phyloP scores from a whole-genome alignment of 192 early-diverging fungal genomes.

The Dimargaris xerosporica region DNA sequence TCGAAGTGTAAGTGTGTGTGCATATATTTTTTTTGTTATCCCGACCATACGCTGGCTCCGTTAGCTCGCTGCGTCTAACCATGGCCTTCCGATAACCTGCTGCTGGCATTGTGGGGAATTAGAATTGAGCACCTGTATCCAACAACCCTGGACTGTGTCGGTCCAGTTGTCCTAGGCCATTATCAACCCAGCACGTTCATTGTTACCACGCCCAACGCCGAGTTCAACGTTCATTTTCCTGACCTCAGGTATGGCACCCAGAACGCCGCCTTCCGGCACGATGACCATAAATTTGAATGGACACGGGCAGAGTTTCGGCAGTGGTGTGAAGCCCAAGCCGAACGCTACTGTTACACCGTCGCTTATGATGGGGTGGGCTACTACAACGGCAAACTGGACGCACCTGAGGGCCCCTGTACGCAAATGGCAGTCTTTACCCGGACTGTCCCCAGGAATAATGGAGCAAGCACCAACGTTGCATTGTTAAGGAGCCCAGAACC shows the following conservation, averaged over 20 bases:
- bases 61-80: no score
- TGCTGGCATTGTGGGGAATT: no score
- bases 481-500: no score
- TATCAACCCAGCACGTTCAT: constrained; percentile 56
- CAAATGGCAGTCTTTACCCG: neutral
- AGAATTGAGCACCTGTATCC: constrained; percentile 60
- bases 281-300: constrained; percentile 94
- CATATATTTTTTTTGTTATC: no score
- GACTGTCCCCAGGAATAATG: no score
- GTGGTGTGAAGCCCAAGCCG: constrained; percentile 47
- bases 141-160: constrained; percentile 37
- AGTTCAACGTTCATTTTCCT: constrained; percentile 82
- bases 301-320: constrained; percentile 65
- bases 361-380: constrained; percentile 46
- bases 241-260: constrained; percentile 54
- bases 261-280: constrained; percentile 46
- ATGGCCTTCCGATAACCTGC: no score
- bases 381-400: neutral
- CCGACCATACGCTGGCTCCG: no score
- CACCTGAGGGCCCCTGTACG: neutral
- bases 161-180: constrained; percentile 38
- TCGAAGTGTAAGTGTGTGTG: constrained; percentile 39
- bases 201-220: constrained; percentile 71
- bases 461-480: no score
- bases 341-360: constrained; percentile 45